Evolutionary conservation across 75 land plant genomes (phyloP).

Genomic region (Sequoiadendron giganteum): DNA sequence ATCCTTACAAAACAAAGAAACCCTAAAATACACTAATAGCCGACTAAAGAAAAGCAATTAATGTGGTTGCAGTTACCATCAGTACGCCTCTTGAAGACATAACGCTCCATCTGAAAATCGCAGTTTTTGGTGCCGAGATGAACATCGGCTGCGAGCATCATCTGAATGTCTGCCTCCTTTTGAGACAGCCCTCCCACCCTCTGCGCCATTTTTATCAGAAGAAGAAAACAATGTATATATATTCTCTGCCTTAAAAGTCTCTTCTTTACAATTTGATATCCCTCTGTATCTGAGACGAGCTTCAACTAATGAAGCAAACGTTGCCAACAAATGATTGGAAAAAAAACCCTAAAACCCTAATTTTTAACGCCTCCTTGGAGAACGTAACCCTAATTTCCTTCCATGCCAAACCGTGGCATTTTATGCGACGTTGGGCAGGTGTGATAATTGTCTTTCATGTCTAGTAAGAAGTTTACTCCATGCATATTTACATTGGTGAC

Average conservation of each 20-base stretch:
- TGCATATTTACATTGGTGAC: too few relatives aligned
- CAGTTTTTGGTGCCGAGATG: conserved; percentile 83
- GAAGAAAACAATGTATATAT: not conserved
- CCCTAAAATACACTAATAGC: not conserved
- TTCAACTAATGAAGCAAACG: not conserved
- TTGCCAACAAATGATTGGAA: not conserved
- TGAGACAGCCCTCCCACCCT: conserved; percentile 19
- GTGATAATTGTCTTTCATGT: too few relatives aligned
- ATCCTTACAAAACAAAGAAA: not conserved
- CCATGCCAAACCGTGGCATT: not conserved
- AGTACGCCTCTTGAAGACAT: conserved; percentile 66
- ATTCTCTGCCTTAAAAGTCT: not conserved
- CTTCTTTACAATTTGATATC: not conserved
- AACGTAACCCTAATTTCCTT: conserved; percentile 1
- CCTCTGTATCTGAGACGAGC: not conserved
- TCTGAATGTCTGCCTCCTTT: conserved; percentile 72
- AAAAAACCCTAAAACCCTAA: not conserved
- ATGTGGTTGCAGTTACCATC: conserved; percentile 32
- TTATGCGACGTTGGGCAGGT: not conserved
- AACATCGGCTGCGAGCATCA: conserved; percentile 82
- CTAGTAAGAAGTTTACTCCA: too few relatives aligned
- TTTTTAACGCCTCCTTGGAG: not conserved
- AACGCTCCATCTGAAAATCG: conserved; percentile 82
- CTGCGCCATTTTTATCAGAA: conserved; percentile 7
- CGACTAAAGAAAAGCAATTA: not conserved